These are phyloP conservation scores for Carex arenaria DNA, from an alignment of 202 grass and related monocot species.

Conservation along the genomic window DNA sequence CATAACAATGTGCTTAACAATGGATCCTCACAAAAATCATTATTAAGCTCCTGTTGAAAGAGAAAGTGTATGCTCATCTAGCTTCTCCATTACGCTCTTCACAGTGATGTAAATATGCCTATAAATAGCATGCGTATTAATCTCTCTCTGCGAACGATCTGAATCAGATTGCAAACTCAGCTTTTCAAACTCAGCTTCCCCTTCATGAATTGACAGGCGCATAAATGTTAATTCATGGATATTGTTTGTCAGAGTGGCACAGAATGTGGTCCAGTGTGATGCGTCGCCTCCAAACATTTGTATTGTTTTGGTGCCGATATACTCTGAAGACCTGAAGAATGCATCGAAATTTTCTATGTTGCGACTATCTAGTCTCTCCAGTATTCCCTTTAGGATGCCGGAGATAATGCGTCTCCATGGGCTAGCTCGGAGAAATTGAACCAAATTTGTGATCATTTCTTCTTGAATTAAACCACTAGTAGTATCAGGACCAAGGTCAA, in stretches of 20 bases:
- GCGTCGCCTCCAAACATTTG: not conserved
- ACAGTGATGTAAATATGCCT: not conserved
- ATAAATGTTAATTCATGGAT: not conserved
- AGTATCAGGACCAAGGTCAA: not conserved
- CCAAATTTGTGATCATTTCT: not conserved
- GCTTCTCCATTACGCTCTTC: conserved; percentile 1
- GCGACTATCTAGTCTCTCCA: not conserved
- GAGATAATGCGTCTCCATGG: not conserved
- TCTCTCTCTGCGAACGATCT: not conserved
- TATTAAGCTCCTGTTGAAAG: not conserved
- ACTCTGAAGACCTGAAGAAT: not conserved
- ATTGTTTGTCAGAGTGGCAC: not conserved
- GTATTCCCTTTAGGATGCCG: conserved; percentile 7
- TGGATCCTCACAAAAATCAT: not conserved
- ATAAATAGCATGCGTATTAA: not conserved
- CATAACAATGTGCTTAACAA: too few species aligned
- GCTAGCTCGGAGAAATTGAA: not conserved
- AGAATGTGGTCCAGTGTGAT: not conserved
- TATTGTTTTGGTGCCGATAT: not conserved
- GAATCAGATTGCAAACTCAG: not conserved
- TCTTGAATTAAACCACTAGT: not conserved
- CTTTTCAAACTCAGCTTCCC: not conserved
- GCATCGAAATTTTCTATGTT: not conserved
- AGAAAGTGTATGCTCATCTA: not conserved
- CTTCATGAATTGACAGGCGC: not conserved